Evolutionary conservation across 345 rosid genomes (phyloP), one percentile per base, ranked within the genome.

Genomic region (Nasturtium officinale): DNA sequence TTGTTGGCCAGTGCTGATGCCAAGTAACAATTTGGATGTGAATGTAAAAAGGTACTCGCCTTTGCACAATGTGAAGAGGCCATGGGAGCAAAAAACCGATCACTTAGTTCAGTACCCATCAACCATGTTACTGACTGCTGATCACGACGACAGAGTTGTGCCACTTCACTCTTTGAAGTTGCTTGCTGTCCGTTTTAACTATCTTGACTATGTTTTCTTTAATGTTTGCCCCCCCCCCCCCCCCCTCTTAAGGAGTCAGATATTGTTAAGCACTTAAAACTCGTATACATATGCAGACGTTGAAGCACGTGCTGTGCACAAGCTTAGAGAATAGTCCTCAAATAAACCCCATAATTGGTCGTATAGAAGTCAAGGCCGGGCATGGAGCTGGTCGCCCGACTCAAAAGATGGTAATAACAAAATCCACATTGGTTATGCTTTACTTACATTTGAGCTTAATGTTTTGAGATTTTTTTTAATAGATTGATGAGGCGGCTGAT

Each of bases 311-410:
- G 56, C 67, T 94, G 48, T 81, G 90, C 84, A 83, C 92, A 16
- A 89, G 96, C 83, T 73, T 88, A 80, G 91, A 89, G 74, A 83
- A 85, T 12, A 89, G 91, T 79, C 96, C 87, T 4, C 97, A 94
- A 80, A 89, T 85, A 61, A 94, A 91, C 74, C 97, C 95, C 4
- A 85, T 94, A 11, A 79, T 94, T 4, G 96, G 93, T 55, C 92
- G 90, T 45, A 91, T 94, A 4, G 99, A 94, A 69, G 83, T 89
- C 9, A 91, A 95, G 72, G 95, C 97, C 0, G 99, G 97, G 18
- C 97, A 91, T 53, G 99, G 99, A 40, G 93, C 88, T 5, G 97
- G 97, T 46, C 96, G 90, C 32, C 96, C 96, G 32, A 95, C 96
- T 0, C 79, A 89, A 81, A 95, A 95, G 80, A 73, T 77, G 85